Percentiles rank a stretch among this genome's conserved stretches.
Evolutionary conservation across 352 stramenopile species (phyloP).

Genomic region (Achlya hypogyna): DNA sequence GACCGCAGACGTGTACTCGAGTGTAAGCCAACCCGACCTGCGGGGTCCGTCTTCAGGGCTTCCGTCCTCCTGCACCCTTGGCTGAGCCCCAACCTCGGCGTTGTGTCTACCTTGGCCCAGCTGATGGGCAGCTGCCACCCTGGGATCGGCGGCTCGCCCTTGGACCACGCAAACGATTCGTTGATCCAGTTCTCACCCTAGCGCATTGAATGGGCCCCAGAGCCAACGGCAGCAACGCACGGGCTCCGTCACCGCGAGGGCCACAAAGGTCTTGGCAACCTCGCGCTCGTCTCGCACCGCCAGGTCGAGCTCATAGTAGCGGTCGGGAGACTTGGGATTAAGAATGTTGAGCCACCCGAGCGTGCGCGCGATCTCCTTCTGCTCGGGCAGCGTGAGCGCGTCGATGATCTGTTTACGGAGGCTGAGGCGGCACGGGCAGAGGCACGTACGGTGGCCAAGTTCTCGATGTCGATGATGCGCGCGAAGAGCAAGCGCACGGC

Average conservation of each 20-base stretch:
- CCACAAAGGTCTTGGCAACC: conserved; percentile 70
- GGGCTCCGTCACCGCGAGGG: conserved; percentile 65
- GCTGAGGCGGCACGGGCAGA: not conserved
- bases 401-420: conserved; percentile 37
- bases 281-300: conserved; percentile 65
- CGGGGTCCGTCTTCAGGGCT: conserved; percentile 48
- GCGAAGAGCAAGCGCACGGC: conserved; percentile 65
- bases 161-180: conserved; percentile 47
- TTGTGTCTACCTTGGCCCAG: conserved; percentile 46
- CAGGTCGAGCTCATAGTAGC: conserved; percentile 57
- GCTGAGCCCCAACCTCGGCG: not conserved
- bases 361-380: conserved; percentile 35
- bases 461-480: conserved; percentile 57
- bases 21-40: conserved; percentile 45
- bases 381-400: conserved; percentile 34
- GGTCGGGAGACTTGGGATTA: conserved; percentile 62
- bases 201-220: not conserved
- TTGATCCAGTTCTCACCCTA: conserved; percentile 74
- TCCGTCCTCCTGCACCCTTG: conserved; percentile 36
- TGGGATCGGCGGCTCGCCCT: conserved; percentile 49
- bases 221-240: conserved; percentile 2
- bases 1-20: conserved; percentile 66
- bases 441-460: conserved; percentile 27
- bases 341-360: conserved; percentile 77
- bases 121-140: conserved; percentile 71